Base-by-base conservation (phyloP, 2,329 filamentous ascomycete species). In the Penicillium vulpinum region DNA sequence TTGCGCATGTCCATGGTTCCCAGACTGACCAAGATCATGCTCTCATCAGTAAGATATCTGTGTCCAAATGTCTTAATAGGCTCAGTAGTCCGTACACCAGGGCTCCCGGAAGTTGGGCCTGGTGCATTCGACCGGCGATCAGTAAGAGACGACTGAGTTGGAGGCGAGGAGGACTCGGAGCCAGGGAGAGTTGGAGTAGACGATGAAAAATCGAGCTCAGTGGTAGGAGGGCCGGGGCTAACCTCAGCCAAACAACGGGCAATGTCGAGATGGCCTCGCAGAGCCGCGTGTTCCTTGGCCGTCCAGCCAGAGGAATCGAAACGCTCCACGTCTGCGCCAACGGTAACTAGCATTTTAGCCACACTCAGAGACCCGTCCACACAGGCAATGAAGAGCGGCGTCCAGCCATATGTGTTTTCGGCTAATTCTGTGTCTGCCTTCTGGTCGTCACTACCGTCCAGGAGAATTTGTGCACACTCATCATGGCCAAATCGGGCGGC, bases 1-100 rank as follows among this genome's bases (percentile, higher is more conserved):
- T 94, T 96, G 53, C 92, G 86, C 77, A 90, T 90, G 70, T 99
- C 94, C 90, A 97, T 96, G 0, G 91, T 93, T 0, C 94, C 94
- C 9, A 99, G 79, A 68, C 91, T 97, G 66, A 99, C 92, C 47
- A 97, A 81, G 4, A 99, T 85, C 80, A 99, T 87, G 61, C 90
- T 90, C 67, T 96, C 88, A 50, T 95, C 86, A 18, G 87, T 95
- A 49, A 99, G 83, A 75, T 97, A 99, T 52, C 93, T 87, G 79
- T 99, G 94, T 54, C 94, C 94, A 74, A 97, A 99, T 1, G 91
- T 90, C 76, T 97, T 97, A 62, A 97, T 85, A 5, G 92, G 88
- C 62, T 97, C 91, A 2, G 87, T 79, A 7, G 82, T 62, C 36
- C 71, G 70, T 29, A 60, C 36, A 9, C 61, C 53, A 65, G 69